Evolutionary conservation across 495 filamentous ascomycete genomes (phyloP), one percentile per base, ranked within the genome.

Genomic region (Penicillium canariense): DNA sequence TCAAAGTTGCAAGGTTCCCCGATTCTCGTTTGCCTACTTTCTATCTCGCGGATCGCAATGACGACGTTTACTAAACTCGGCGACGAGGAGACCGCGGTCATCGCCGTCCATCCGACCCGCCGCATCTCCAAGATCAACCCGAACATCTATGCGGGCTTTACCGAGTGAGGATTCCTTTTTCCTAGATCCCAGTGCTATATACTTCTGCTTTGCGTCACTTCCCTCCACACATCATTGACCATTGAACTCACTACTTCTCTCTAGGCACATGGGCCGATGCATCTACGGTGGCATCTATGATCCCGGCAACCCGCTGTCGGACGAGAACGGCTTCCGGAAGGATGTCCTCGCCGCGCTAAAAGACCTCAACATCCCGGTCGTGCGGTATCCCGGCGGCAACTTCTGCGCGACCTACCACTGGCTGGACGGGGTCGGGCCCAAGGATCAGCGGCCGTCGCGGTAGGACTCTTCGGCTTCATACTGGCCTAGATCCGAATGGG

Each of bases 271-370:
- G 86, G 88, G 87, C 39, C 80, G 88, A 38, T 92, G 88, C 71
- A 89, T 92, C 68, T 92, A 92, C 65, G 88, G 88, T 50, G 88
- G 88, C 53, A 87, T 92, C 63, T 91, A 90, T 69, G 88, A 90
- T 54, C 88, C 87, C 2, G 77, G 73, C 11, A 89, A 82, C 63
- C 72, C 81, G 0, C 72, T 89, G n/a, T 84, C 86, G 3, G 88
- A 91, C 56, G 75, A 83, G 50, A 77, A 89, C 62, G 87, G 87
- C 12, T 91, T 88, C 68, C 82, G 87, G 14, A 89, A 78, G 56
- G 87, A 91, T 68, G 87, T 92, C 14, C 75, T 91, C 23, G 77
- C 79, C 47, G 82, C 85, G 7, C 69, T 91, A 48, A 81, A 82
- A 59, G 86, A 88, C 54, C 75, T 91, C 20, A 79, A 85, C 32